phyloP scores from a whole-genome alignment of 169 alveolate genomes.

The Plasmodium relictum region DNA sequence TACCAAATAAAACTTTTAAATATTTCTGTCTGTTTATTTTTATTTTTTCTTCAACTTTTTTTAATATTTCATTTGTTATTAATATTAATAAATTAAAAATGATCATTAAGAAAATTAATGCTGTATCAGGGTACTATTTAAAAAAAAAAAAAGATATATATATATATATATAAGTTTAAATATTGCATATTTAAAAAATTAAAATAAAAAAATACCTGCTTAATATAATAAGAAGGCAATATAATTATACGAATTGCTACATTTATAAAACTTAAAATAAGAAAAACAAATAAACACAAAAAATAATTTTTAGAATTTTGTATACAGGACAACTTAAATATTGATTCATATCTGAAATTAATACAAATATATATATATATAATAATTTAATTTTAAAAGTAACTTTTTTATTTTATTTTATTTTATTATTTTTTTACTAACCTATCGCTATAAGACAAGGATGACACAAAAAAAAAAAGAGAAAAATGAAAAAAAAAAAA shows the following conservation, averaged over 20 bases:
- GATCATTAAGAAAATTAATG: slow-evolving; percentile 15
- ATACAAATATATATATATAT: not conserved
- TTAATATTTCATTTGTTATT: slow-evolving; percentile 45
- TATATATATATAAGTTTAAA: not conserved
- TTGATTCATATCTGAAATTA: slow-evolving; percentile 29
- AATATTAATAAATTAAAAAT: slow-evolving; percentile 15
- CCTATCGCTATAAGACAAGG: slow-evolving; percentile 58
- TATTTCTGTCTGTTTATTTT: slow-evolving; percentile 71
- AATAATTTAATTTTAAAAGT: not conserved
- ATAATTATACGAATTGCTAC: slow-evolving; percentile 20
- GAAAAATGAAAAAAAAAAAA: slow-evolving; percentile 56
- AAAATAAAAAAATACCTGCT: slow-evolving; percentile 19
- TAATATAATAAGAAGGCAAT: slow-evolving; percentile 35
- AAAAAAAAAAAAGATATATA: not conserved
- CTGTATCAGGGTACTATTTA: slow-evolving; percentile 33
- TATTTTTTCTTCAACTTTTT: slow-evolving; percentile 46
- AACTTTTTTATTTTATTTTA: not conserved
- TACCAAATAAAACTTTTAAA: slow-evolving; percentile 74
- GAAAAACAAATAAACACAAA: slow-evolving; percentile 47
- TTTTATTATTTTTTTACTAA: slow-evolving; percentile 5
- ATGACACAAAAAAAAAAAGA: slow-evolving; percentile 48
- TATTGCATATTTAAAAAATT: not conserved
- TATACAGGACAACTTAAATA: slow-evolving; percentile 31
- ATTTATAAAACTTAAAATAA: slow-evolving; percentile 37
- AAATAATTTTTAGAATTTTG: slow-evolving; percentile 48